Evolutionary conservation across 2,329 filamentous ascomycete genomes (phyloP).

Genomic region (Fusarium sp.): DNA sequence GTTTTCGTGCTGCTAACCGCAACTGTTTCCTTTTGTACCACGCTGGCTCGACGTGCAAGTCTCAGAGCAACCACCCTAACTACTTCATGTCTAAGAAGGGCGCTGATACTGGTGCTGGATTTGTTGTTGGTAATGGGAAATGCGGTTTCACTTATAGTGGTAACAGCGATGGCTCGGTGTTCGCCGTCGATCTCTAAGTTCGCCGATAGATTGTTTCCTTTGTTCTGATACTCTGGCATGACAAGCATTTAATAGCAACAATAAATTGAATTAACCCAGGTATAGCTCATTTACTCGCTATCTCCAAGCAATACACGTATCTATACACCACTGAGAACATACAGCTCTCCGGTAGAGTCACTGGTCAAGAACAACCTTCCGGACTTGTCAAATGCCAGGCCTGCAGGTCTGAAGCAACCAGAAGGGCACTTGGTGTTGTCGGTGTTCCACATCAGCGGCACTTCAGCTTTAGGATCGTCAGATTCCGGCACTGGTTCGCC

Average conservation of each 20-base stretch:
- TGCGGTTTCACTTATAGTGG: constrained; percentile 7
- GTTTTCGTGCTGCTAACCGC: neutral
- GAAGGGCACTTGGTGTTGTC: constrained; percentile 1
- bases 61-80: neutral
- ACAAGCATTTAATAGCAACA: too few relatives aligned
- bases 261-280: neutral
- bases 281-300: fast-evolving
- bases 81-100: constrained; percentile 11
- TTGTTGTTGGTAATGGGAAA: neutral
- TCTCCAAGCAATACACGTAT: fast-evolving
- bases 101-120: neutral
- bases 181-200: neutral
- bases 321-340: neutral
- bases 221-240: fast-evolving
- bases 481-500: neutral
- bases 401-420: neutral
- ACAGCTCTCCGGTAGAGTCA: constrained; percentile 2
- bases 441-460: constrained; percentile 1
- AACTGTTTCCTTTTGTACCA: constrained; percentile 16
- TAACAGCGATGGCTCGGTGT: neutral
- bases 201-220: too few relatives aligned
- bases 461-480: neutral
- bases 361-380: constrained; percentile 4
- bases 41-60: neutral
- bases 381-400: neutral